Evolutionary conservation across 2,329 filamentous ascomycete species (phyloP).

Genomic region (Epichloe coenophiala): DNA sequence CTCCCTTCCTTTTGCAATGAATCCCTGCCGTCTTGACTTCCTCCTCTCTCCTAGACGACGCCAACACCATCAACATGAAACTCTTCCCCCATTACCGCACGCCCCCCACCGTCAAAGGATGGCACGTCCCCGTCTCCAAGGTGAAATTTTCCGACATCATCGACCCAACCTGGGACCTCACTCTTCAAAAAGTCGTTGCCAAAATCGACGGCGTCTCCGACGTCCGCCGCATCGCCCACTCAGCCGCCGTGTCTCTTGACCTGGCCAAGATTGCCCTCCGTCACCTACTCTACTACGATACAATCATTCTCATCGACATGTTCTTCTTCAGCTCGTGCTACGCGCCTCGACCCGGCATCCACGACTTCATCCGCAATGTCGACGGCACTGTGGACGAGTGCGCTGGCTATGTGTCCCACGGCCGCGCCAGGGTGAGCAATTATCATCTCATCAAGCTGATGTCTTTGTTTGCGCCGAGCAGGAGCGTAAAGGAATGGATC

Average conservation of each 20-base stretch:
- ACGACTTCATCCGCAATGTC: conserved; percentile 63
- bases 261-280: conserved; percentile 77
- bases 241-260: conserved; percentile 75
- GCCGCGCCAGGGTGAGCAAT: conserved; percentile 33
- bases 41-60: conserved; percentile 49
- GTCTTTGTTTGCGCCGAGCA: conserved; percentile 67
- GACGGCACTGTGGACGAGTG: conserved; percentile 76
- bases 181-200: conserved; percentile 64
- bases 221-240: conserved; percentile 71
- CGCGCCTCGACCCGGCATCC: conserved; percentile 63
- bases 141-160: conserved; percentile 51
- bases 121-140: conserved; percentile 77
- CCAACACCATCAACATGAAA: conserved; percentile 93
- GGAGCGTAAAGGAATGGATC: conserved; percentile 80
- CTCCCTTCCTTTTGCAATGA: neutral
- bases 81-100: conserved; percentile 72
- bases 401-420: conserved; percentile 60
- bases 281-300: conserved; percentile 87
- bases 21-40: neutral
- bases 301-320: conserved; percentile 78
- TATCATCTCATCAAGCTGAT: conserved; percentile 71
- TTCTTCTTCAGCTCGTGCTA: conserved; percentile 93
- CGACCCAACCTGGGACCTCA: conserved; percentile 60
- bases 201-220: conserved; percentile 87
- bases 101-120: conserved; percentile 71